A percentile compares a stretch with the other conserved stretches of the same genome.
Conservation (phyloP, 2,329 filamentous ascomycete species). For the Sphaerulina musiva region DNA sequence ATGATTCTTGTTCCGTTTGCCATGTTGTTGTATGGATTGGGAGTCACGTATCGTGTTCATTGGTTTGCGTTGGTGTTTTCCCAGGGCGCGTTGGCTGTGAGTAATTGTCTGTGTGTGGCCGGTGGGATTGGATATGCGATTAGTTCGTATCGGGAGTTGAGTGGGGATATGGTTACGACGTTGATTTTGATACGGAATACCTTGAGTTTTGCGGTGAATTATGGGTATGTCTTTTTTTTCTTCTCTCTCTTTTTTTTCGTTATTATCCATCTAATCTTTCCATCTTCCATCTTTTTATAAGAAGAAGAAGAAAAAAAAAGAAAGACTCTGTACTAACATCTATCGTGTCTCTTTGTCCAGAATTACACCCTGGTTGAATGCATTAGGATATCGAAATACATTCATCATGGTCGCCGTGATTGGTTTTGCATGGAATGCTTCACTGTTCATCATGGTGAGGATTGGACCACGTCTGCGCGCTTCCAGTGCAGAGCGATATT, state of each 20-base stretch:
- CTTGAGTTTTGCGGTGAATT: conserved; percentile 43
- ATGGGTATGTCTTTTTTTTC: conserved; percentile 33
- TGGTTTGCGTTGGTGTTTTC: conserved; percentile 44
- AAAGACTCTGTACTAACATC: too few relatives aligned
- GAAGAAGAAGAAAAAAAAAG: too few relatives aligned
- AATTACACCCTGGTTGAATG: conserved; percentile 19
- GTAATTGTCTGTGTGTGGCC: conserved; percentile 38
- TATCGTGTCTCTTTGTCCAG: not conserved
- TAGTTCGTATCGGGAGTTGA: conserved; percentile 41
- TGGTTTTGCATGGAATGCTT: conserved; percentile 19
- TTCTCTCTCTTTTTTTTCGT: not conserved
- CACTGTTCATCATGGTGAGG: conserved; percentile 17
- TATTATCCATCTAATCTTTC: too few relatives aligned
- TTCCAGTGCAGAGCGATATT: conserved; percentile 16
- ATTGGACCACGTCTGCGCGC: conserved; percentile 14
- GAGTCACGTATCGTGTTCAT: conserved; percentile 41
- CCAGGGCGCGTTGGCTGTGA: conserved; percentile 42
- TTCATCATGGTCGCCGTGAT: conserved; percentile 22
- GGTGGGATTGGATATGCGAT: conserved; percentile 40
- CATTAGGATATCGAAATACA: conserved; percentile 17
- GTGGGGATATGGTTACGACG: conserved; percentile 41
- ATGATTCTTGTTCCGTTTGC: conserved; percentile 37
- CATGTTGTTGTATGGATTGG: conserved; percentile 44
- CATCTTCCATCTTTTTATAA: too few relatives aligned
- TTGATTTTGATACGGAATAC: conserved; percentile 45